Conservation (phyloP, 495 filamentous ascomycete species). For the Daldinia loculata region DNA sequence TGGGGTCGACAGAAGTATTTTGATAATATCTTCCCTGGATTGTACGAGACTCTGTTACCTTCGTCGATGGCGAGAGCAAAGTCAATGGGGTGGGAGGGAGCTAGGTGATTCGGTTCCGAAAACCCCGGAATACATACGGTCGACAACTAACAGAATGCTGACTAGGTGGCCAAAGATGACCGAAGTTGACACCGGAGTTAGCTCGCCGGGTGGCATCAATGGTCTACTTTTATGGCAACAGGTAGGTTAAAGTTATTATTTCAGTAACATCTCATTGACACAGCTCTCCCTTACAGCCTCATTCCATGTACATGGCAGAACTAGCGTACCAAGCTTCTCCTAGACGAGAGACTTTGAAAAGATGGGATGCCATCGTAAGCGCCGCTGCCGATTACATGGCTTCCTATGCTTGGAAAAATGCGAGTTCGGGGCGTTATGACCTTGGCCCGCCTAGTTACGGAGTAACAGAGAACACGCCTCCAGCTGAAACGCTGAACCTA, state of each 20-base stretch:
- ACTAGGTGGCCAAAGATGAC: slow-evolving; percentile 59
- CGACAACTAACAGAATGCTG: background rate
- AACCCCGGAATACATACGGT: background rate
- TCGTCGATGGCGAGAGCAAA: slow-evolving; percentile 52
- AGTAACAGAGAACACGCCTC: slow-evolving; percentile 53
- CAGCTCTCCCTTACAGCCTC: slow-evolving; percentile 31
- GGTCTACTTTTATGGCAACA: slow-evolving; percentile 55
- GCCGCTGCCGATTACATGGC: slow-evolving; percentile 54
- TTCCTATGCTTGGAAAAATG: slow-evolving; percentile 53
- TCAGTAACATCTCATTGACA: background rate
- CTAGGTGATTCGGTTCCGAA: slow-evolving; percentile 33
- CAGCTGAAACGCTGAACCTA: slow-evolving; percentile 50
- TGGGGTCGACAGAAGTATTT: slow-evolving; percentile 57
- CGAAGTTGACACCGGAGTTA: slow-evolving; percentile 52
- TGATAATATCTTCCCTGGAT: slow-evolving; percentile 46
- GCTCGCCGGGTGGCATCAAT: slow-evolving; percentile 57
- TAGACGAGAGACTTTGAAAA: slow-evolving; percentile 44
- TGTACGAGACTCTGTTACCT: slow-evolving; percentile 55
- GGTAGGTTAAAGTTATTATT: slow-evolving; percentile 11
- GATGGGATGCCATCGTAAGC: slow-evolving; percentile 51
- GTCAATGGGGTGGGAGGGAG: slow-evolving; percentile 56
- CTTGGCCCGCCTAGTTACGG: slow-evolving; percentile 56
- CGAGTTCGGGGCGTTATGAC: slow-evolving; percentile 50
- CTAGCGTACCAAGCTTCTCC: slow-evolving; percentile 50
- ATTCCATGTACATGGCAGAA: slow-evolving; percentile 54